Conservation (phyloP, 2,329 filamentous ascomycete species). For the Hymenoscyphus albidus region DNA sequence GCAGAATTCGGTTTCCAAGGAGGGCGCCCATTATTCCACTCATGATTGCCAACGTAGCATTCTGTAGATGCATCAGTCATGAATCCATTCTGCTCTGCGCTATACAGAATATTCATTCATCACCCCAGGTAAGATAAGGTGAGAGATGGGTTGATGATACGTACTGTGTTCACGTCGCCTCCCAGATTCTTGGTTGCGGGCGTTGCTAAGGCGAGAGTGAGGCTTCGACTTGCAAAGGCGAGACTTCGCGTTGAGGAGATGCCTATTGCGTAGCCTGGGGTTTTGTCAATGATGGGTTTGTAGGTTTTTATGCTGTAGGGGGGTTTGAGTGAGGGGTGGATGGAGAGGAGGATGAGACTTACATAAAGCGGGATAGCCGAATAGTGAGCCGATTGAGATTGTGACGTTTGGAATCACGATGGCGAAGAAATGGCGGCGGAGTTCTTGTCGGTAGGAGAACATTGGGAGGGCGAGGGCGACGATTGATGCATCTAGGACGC, state of each 20-base stretch:
- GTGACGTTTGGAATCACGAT: slow-evolving; percentile 52
- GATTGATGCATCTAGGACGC: slow-evolving; percentile 54
- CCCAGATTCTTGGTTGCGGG: slow-evolving; percentile 54
- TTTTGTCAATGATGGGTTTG: neutral
- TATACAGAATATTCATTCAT: too few relatives aligned
- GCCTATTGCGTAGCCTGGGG: slow-evolving; percentile 44
- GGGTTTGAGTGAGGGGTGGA: neutral
- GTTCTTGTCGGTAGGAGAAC: slow-evolving; percentile 56
- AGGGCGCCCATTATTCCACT: slow-evolving; percentile 57
- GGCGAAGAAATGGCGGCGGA: slow-evolving; percentile 49
- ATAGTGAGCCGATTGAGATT: slow-evolving; percentile 50
- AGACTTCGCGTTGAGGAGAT: slow-evolving; percentile 50
- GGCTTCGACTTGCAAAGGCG: slow-evolving; percentile 52
- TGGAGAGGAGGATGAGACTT: neutral
- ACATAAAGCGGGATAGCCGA: slow-evolving; percentile 53
- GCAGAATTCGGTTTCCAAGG: slow-evolving; percentile 48
- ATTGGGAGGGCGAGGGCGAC: slow-evolving; percentile 57
- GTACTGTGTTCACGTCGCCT: slow-evolving; percentile 48
- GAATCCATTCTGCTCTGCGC: neutral
- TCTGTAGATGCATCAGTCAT: slow-evolving; percentile 16
- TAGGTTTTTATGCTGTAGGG: too few relatives aligned
- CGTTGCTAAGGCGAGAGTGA: slow-evolving; percentile 57
- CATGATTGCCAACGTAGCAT: slow-evolving; percentile 54
- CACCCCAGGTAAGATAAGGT: too few relatives aligned
- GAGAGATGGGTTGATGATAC: neutral